phyloP scores from a whole-genome alignment of 495 filamentous ascomycete species.

The Hypoxylon cercidicola region DNA sequence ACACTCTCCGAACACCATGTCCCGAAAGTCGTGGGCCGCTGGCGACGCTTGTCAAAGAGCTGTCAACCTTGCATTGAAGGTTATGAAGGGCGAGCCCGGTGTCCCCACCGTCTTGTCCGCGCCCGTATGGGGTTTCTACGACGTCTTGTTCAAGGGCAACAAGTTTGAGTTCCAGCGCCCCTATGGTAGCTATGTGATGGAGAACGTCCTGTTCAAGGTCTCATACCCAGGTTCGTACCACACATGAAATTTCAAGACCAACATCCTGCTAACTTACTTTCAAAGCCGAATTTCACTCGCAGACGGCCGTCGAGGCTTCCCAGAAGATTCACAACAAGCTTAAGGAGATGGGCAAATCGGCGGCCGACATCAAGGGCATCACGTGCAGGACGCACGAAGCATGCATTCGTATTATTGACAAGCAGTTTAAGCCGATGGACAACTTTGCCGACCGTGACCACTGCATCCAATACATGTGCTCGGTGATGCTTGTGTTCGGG shows the following conservation, averaged over 20 bases:
- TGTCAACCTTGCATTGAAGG: slow-evolving; percentile 93
- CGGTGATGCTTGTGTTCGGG: slow-evolving; percentile 93
- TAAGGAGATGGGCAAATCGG: slow-evolving; percentile 85
- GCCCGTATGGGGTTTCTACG: slow-evolving; percentile 98
- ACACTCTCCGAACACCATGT: slow-evolving; percentile 99
- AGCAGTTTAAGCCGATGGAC: slow-evolving; percentile 99
- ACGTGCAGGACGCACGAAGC: slow-evolving; percentile 97
- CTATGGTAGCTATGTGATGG: slow-evolving; percentile 99
- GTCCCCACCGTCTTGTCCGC: slow-evolving; percentile 92
- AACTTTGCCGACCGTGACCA: slow-evolving; percentile 99
- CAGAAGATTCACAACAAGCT: slow-evolving; percentile 86
- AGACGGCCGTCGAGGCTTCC: slow-evolving; percentile 96
- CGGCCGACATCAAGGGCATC: slow-evolving; percentile 91
- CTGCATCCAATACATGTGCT: slow-evolving; percentile 99
- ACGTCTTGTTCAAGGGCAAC: slow-evolving; percentile 94
- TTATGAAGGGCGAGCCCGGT: slow-evolving; percentile 89
- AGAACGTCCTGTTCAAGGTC: slow-evolving; percentile 99
- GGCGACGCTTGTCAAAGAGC: slow-evolving; percentile 97
- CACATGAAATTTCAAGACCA: not conserved
- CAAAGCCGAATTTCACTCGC: slow-evolving; percentile 96
- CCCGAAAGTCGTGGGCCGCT: slow-evolving; percentile 97
- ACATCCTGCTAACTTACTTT: slow-evolving; percentile 9
- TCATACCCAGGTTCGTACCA: slow-evolving; percentile 83
- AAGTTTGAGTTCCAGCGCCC: slow-evolving; percentile 95
- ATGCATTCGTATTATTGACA: slow-evolving; percentile 98